Percentiles rank a stretch among this genome's conserved stretches.
These are phyloP conservation scores for Urochloa ruziziensis DNA, from an alignment of 176 grass and related monocot species.

Conservation along the genomic window DNA sequence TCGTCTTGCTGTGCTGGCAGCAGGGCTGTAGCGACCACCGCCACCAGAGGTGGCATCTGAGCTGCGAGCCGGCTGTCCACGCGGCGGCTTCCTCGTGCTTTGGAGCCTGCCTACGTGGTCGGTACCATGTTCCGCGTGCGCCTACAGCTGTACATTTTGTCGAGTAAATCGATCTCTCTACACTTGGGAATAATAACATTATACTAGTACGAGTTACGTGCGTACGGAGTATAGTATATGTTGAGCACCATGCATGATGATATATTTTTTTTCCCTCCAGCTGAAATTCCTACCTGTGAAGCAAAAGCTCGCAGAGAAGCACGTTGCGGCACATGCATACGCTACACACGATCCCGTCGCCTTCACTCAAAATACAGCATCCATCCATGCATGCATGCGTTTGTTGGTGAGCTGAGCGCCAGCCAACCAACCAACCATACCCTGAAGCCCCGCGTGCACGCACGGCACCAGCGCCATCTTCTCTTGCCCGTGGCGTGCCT, in stretches of 20 bases:
- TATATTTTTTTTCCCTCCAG: too few species aligned
- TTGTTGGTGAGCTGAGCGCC: background rate
- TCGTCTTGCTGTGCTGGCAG: background rate
- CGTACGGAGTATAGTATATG: too few species aligned
- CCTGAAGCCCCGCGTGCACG: background rate
- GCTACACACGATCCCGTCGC: background rate
- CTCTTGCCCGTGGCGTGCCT: too few species aligned
- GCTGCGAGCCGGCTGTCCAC: constrained; percentile 25
- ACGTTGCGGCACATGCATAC: constrained; percentile 14
- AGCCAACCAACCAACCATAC: background rate
- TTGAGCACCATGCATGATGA: too few species aligned
- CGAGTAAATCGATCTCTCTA: background rate
- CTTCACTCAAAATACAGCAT: constrained; percentile 14
- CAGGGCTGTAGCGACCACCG: background rate
- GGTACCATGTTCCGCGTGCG: background rate
- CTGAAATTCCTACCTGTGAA: too few species aligned
- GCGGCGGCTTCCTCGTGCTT: constrained; percentile 15
- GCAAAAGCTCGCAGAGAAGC: background rate
- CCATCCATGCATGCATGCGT: background rate
- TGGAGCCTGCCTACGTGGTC: constrained; percentile 24
- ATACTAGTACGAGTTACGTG: too few species aligned
- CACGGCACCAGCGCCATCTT: too few species aligned
- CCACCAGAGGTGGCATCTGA: too few species aligned
- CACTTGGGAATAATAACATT: background rate
- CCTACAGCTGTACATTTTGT: background rate